Evolutionary conservation across 768 basidiomycete genomes (phyloP), one percentile per base, ranked within the genome.

Genomic region (Artomyces pyxidatus): DNA sequence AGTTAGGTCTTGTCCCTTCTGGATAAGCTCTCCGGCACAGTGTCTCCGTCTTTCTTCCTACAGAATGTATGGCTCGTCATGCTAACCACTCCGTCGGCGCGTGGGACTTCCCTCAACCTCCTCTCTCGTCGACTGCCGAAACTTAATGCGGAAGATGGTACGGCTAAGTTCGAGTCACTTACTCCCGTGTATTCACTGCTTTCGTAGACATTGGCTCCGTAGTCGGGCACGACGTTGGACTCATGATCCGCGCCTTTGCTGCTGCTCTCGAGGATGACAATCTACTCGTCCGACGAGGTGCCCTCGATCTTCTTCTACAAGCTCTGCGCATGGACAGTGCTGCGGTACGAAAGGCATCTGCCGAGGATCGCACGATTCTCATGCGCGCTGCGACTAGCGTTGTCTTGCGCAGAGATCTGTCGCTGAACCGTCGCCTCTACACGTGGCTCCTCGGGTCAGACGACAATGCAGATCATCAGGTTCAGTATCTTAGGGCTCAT

Each of bases 41-140:
- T 97, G 16, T 84, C 89, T 3, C 80, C 80, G 0, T 77, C 88
- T 0, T 95, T 96, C 70, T 97, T 97, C 72, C 79, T 95, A 61
- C 93, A 97, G 65, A 97, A 93, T 54, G 73, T 98, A 29, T 97
- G 94, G 88, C 74, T 98, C 27, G 78, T 88, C 42, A 88, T 98
- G 78, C 72, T 97, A 47, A 96, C 94, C 0, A 84, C 88, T 11
- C 85, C 93, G 0, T 75, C 83, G 21, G 83, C 87, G 16, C 82
- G 96, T 37, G 85, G 88, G 25, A 85, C 91, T 0, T 82, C 93
- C 0, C 70, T 98, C 25, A 94, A 88, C 63, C 92, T 91, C 63
- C 78, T 99, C 16, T 74, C 84, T 6, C 80, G 89, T 25, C 77
- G 91, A 19, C 64, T 97, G 54, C 89, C 92, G 5, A 77, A 71